phyloP scores from a whole-genome alignment of 805 yeast genomes.

The Candida krabiensis region DNA sequence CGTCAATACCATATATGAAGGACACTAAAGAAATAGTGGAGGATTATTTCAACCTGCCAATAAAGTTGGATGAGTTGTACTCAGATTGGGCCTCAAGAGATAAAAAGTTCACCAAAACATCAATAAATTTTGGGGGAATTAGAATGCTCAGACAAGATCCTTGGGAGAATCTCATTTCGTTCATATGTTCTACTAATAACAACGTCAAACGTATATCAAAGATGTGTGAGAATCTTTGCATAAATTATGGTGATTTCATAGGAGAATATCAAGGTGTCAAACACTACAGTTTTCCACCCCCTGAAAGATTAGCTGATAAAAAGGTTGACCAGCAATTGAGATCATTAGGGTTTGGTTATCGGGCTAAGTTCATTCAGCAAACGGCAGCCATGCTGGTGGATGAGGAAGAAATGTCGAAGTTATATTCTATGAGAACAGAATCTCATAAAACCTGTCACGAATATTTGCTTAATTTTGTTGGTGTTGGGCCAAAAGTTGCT shows the following conservation, averaged over 20 bases:
- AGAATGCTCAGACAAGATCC: constrained; percentile 92
- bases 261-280: constrained; percentile 51
- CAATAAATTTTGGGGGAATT: constrained; percentile 58
- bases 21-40: constrained; percentile 43
- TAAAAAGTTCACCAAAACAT: constrained; percentile 40
- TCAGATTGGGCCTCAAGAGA: constrained; percentile 62
- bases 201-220: constrained; percentile 90
- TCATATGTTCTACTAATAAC: constrained; percentile 94
- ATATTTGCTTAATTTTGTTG: constrained; percentile 64
- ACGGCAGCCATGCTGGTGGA: constrained; percentile 63
- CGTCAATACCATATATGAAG: constrained; percentile 39
- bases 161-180: constrained; percentile 90
- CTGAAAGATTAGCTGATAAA: constrained; percentile 45
- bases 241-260: constrained; percentile 64
- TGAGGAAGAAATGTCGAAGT: constrained; percentile 36
- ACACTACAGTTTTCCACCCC: constrained; percentile 75
- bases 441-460: constrained; percentile 47
- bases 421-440: constrained; percentile 41
- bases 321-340: constrained; percentile 39
- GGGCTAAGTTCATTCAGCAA: constrained; percentile 82
- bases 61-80: constrained; percentile 55
- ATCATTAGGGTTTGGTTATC: constrained; percentile 75
- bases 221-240: constrained; percentile 82
- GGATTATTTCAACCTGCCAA: constrained; percentile 71
- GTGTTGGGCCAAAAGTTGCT: constrained; percentile 98